phyloP scores from a whole-genome alignment of 805 yeast genomes.

The Wickerhamiella spandovensis region DNA sequence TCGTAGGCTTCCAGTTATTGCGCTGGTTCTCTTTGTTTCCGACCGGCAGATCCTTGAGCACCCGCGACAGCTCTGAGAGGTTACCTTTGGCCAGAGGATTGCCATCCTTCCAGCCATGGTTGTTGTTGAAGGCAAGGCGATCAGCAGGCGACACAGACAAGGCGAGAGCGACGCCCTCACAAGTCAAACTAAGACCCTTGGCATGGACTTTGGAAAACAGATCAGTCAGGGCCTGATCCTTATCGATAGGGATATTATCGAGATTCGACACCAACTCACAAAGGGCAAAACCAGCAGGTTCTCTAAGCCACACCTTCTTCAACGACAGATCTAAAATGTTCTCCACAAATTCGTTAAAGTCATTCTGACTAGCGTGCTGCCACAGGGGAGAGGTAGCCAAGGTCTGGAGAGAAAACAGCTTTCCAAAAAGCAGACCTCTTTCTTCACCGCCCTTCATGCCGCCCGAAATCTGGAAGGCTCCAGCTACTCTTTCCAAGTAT shows the following conservation, averaged over 20 bases:
- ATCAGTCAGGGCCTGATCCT: constrained; percentile 8
- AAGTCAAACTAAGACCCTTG: constrained; percentile 44
- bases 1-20: constrained; percentile 14
- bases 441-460: constrained; percentile 67
- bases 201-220: constrained; percentile 36
- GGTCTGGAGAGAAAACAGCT: constrained; percentile 71
- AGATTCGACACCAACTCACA: constrained; percentile 34
- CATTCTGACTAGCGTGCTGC: constrained; percentile 19
- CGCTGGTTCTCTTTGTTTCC: constrained; percentile 21
- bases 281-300: constrained; percentile 62
- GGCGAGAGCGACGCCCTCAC: constrained; percentile 71
- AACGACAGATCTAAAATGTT: constrained; percentile 44
- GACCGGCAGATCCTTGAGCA: constrained; percentile 34
- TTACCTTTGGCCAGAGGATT: constrained; percentile 69
- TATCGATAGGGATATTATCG: background rate
- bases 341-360: constrained; percentile 31
- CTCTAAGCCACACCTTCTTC: constrained; percentile 73
- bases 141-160: constrained; percentile 33
- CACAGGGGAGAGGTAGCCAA: constrained; percentile 42
- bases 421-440: constrained; percentile 68
- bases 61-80: constrained; percentile 43
- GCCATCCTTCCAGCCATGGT: constrained; percentile 46
- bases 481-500: constrained; percentile 26
- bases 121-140: constrained; percentile 9
- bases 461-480: constrained; percentile 29